A percentile compares a stretch with the other conserved stretches of the same genome.
Conservation (phyloP, 768 basidiomycete species). For the Phanerochaete sordida region DNA sequence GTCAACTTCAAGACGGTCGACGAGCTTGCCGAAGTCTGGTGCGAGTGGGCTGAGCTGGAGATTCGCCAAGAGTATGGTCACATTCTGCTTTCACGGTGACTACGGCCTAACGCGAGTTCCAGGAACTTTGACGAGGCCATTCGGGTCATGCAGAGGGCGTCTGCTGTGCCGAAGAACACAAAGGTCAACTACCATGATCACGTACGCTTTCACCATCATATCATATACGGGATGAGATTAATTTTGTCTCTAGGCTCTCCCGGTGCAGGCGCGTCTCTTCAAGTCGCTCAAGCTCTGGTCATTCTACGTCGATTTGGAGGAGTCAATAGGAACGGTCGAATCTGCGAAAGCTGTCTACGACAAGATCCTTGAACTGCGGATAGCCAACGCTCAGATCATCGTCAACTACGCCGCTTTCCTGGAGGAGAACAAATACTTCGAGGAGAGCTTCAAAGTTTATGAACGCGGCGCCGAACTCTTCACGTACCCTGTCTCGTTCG, state of each 20-base stretch:
- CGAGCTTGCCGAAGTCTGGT: conserved; percentile 98
- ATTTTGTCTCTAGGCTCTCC: conserved; percentile 52
- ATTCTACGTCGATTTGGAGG: conserved; percentile 96
- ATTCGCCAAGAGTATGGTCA: conserved; percentile 83
- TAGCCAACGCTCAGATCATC: conserved; percentile 97
- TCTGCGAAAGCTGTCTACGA: conserved; percentile 92
- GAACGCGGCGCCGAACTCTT: conserved; percentile 97
- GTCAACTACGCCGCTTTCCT: conserved; percentile 97
- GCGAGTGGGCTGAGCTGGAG: conserved; percentile 99
- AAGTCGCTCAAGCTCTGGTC: conserved; percentile 99
- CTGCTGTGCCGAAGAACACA: conserved; percentile 83
- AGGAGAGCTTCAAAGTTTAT: conserved; percentile 98
- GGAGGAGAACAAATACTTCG: conserved; percentile 97
- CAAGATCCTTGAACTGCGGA: conserved; percentile 92
- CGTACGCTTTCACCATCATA: conserved; percentile 47
- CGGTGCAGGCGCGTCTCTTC: conserved; percentile 89
- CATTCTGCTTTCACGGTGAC: not conserved
- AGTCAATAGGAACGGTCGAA: conserved; percentile 93
- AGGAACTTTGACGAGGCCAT: conserved; percentile 97
- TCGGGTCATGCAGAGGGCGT: conserved; percentile 94
- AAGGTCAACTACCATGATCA: conserved; percentile 96
- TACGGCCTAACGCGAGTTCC: conserved; percentile 16
- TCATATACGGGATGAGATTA: conserved; percentile 7
- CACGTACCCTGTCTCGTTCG: conserved; percentile 97
- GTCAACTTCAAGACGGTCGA: conserved; percentile 95